Percentiles rank a stretch among this genome's conserved stretches.
These are phyloP conservation scores for Phellopilus nigrolimitatus DNA, from an alignment of 1,284 basidiomycete genomes.

Conservation along the genomic window DNA sequence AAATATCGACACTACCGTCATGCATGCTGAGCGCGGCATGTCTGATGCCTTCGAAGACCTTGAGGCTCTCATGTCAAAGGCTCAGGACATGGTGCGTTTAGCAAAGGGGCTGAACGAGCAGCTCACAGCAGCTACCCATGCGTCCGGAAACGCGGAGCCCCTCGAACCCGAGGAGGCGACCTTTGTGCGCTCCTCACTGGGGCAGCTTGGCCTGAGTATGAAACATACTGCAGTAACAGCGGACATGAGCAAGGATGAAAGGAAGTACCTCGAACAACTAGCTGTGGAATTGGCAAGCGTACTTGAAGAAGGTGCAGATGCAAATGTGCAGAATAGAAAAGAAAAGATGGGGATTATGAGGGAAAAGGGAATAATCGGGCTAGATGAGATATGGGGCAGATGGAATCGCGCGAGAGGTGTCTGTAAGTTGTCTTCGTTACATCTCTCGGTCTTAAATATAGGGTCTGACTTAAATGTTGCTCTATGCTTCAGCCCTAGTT, in stretches of 20 bases:
- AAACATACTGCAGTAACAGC: conserved; percentile 76
- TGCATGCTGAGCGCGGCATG: conserved; percentile 56
- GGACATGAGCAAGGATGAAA: conserved; percentile 87
- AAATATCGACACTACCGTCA: conserved; percentile 15
- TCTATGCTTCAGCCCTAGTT: conserved; percentile 61
- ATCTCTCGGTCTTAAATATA: not conserved
- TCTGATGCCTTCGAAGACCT: conserved; percentile 82
- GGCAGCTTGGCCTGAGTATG: conserved; percentile 82
- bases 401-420: conserved; percentile 97
- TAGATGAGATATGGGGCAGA: conserved; percentile 95
- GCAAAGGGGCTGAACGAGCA: conserved; percentile 86
- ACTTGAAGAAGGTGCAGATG: conserved; percentile 46
- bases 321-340: conserved; percentile 28
- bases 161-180: conserved; percentile 74
- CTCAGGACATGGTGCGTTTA: conserved; percentile 88
- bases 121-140: conserved; percentile 40
- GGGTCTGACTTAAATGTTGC: conserved; percentile 2
- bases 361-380: conserved; percentile 72
- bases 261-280: conserved; percentile 75
- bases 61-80: conserved; percentile 88
- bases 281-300: conserved; percentile 80
- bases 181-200: conserved; percentile 84
- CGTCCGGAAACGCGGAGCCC: conserved; percentile 26
- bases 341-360: conserved; percentile 53
- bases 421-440: conserved; percentile 48